Evolutionary conservation across 2,329 filamentous ascomycete genomes (phyloP).

Genomic region (Paecilomyces sp.): DNA sequence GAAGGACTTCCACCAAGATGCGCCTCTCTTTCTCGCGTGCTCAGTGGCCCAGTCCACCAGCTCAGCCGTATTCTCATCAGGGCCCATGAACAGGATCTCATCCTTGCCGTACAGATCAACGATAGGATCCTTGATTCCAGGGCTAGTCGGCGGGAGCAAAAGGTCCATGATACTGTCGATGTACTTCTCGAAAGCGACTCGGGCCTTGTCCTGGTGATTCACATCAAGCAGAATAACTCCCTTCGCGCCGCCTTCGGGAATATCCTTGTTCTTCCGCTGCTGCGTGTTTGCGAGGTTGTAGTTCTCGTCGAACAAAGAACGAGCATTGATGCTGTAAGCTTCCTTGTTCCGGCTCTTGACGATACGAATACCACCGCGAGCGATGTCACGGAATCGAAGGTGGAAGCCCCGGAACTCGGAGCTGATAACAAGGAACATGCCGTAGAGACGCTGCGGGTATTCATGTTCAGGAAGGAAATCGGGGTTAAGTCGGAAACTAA

Average conservation of each 20-base stretch:
- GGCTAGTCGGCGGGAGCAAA: slow-evolving; percentile 78
- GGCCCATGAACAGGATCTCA: slow-evolving; percentile 97
- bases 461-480: slow-evolving; percentile 81
- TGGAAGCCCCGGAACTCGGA: slow-evolving; percentile 97
- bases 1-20: slow-evolving; percentile 99
- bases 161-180: slow-evolving; percentile 98
- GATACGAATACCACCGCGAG: slow-evolving; percentile 93
- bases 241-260: slow-evolving; percentile 95
- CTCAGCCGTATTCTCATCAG: slow-evolving; percentile 97
- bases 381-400: slow-evolving; percentile 92
- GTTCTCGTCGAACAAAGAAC: slow-evolving; percentile 96
- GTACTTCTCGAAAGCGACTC: slow-evolving; percentile 96
- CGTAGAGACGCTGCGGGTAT: slow-evolving; percentile 88
- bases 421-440: slow-evolving; percentile 98
- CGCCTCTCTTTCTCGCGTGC: slow-evolving; percentile 78
- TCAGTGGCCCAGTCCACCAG: slow-evolving; percentile 98
- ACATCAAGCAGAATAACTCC: slow-evolving; percentile 92
- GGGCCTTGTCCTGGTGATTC: slow-evolving; percentile 86
- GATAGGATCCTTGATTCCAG: slow-evolving; percentile 97
- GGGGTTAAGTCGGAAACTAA: slow-evolving; percentile 84
- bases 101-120: slow-evolving; percentile 92
- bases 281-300: slow-evolving; percentile 97
- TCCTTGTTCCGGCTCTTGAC: slow-evolving; percentile 97
- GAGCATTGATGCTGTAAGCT: slow-evolving; percentile 91
- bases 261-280: slow-evolving; percentile 99